A percentile compares a stretch with the other conserved stretches of the same genome.
Evolutionary conservation across 192 early-diverging fungal genomes (phyloP).

Genomic region (Backusella tarrabulga): DNA sequence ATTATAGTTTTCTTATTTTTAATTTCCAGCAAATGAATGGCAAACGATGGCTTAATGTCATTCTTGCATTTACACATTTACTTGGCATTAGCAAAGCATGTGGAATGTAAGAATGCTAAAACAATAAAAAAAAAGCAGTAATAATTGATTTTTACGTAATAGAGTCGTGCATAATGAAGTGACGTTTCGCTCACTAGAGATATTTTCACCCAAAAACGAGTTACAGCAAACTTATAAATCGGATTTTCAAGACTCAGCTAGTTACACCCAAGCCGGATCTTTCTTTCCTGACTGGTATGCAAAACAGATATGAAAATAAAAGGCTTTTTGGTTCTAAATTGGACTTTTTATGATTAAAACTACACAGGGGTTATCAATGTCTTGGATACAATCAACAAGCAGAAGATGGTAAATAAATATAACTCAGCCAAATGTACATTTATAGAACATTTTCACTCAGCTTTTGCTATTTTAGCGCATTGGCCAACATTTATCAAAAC

Average conservation of each 20-base stretch:
- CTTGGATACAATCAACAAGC: slow-evolving; percentile 36
- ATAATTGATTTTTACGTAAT: not conserved
- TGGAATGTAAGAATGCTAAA: slow-evolving; percentile 22
- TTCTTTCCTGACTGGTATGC: slow-evolving; percentile 65
- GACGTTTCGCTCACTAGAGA: slow-evolving; percentile 16
- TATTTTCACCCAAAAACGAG: not conserved
- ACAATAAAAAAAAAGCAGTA: not conserved
- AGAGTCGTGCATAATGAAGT: slow-evolving; percentile 32
- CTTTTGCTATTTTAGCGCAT: slow-evolving; percentile 48
- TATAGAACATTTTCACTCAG: not conserved
- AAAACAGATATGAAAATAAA: not conserved
- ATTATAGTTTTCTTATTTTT: not conserved
- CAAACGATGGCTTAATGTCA: not conserved
- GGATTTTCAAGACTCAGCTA: slow-evolving; percentile 10
- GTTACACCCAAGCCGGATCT: slow-evolving; percentile 46
- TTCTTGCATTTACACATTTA: not conserved
- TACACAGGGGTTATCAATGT: slow-evolving; percentile 58
- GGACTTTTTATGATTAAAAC: not conserved
- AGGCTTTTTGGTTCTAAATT: not conserved
- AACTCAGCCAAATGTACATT: not conserved
- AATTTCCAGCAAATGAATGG: not conserved
- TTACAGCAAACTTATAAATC: slow-evolving; percentile 10
- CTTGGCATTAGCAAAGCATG: not conserved
- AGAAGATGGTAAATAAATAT: slow-evolving; percentile 40
- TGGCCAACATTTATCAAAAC: slow-evolving; percentile 68